A percentile compares a stretch with the other conserved stretches of the same genome.
Evolutionary conservation across 306 rosid genomes (phyloP).

Genomic region (Nissolia schottii): DNA sequence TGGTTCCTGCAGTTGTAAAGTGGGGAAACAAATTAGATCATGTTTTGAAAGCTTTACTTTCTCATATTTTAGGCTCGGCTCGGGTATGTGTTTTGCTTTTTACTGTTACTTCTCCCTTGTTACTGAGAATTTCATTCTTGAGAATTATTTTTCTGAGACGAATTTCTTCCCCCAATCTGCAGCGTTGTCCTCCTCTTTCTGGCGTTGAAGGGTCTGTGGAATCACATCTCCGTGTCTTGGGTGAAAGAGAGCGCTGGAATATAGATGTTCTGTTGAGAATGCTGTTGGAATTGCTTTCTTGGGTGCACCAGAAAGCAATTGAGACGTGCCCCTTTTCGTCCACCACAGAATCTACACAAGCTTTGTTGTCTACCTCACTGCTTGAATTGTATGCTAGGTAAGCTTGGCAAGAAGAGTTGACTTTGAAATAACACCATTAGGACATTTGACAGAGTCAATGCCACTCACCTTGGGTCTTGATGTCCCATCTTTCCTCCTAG

Average conservation of each 20-base stretch:
- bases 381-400: constrained; percentile 87
- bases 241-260: constrained; percentile 96
- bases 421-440: constrained; percentile 8
- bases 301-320: constrained; percentile 60
- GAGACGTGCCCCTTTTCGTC: constrained; percentile 74
- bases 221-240: constrained; percentile 83
- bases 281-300: constrained; percentile 69
- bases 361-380: constrained; percentile 54
- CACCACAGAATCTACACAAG: constrained; percentile 48
- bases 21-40: constrained; percentile 94
- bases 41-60: constrained; percentile 56
- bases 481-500: neutral
- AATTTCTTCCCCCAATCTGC: constrained; percentile 28
- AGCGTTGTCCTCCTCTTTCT: constrained; percentile 94
- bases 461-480: constrained; percentile 3
- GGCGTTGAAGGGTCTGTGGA: constrained; percentile 97
- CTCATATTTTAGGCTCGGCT: constrained; percentile 69
- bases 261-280: constrained; percentile 73
- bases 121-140: neutral
- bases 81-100: constrained; percentile 50
- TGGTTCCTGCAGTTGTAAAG: constrained; percentile 79
- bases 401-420: constrained; percentile 17
- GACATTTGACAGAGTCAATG: constrained; percentile 22
- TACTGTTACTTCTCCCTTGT: constrained; percentile 7
- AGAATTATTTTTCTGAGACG: constrained; percentile 8